phyloP scores from a whole-genome alignment of 805 yeast species.

The Barnettozyma vustinii region DNA sequence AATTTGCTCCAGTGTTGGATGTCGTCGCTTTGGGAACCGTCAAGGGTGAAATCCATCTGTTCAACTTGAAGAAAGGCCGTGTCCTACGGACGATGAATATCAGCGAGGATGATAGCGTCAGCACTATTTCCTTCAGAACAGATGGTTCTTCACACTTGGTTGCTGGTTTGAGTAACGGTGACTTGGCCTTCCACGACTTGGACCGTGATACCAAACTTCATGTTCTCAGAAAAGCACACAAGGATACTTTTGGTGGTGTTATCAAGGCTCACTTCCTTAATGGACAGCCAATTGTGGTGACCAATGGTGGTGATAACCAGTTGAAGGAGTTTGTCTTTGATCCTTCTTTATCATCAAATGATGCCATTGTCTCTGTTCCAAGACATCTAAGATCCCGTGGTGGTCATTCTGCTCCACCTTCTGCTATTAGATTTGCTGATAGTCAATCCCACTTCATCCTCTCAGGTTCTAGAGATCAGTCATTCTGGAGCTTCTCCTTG shows the following conservation, averaged over 20 bases:
- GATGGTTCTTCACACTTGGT: constrained; percentile 85
- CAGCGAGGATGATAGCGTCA: constrained; percentile 32
- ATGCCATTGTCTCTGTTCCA: constrained; percentile 77
- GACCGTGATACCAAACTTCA: constrained; percentile 70
- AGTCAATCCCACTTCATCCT: constrained; percentile 76
- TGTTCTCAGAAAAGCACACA: constrained; percentile 65
- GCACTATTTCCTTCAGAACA: constrained; percentile 79
- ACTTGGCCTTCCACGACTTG: constrained; percentile 79
- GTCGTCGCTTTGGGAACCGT: constrained; percentile 71
- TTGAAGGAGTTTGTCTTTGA: constrained; percentile 91
- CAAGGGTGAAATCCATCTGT: constrained; percentile 59
- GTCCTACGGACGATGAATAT: constrained; percentile 45
- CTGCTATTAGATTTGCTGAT: constrained; percentile 68
- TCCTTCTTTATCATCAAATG: constrained; percentile 59
- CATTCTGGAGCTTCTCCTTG: constrained; percentile 88
- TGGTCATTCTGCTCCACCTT: constrained; percentile 94
- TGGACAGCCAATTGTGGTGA: constrained; percentile 87
- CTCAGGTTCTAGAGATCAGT: constrained; percentile 80
- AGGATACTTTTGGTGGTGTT: constrained; percentile 71
- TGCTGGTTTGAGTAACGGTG: constrained; percentile 75
- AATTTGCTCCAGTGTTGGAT: constrained; percentile 84
- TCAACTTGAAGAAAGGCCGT: constrained; percentile 62
- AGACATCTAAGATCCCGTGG: constrained; percentile 89
- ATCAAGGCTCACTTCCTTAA: constrained; percentile 68
- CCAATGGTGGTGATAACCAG: constrained; percentile 88